Base-by-base conservation (phyloP, 805 yeast genomes). In the Cyberlindnera euphorbiae region DNA sequence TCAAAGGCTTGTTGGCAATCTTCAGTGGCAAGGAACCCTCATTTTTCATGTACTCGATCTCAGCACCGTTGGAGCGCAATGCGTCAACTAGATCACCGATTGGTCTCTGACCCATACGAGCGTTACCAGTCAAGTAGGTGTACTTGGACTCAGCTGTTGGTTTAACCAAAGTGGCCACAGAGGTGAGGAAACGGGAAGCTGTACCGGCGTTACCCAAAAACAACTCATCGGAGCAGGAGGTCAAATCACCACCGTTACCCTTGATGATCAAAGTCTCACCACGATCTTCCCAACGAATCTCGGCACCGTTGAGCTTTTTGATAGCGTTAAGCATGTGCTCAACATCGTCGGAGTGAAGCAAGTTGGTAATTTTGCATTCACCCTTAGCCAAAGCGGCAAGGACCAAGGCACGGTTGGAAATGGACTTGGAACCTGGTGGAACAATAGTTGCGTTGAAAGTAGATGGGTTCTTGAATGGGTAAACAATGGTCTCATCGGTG, bases 171-270 rank as follows among this genome's bases (percentile, higher is more conserved):
- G 95, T 74, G 14, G 95, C 96, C 19, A 93, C 90, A 2, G 96
- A 77, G 3, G 97, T 85, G 55, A 93, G 72, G 60, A 93, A 93
- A 53, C 98, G 75, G 6, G 97, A 85, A 4, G 98, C 97, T 29
- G 98, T 93, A 47, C 98, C 98, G 1, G 98, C 97, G 56, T 93
- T 93, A 39, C 98, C 98, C 44, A 93, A 70, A 62, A 87, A 93
- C 39, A 93, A 67, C 44, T 79, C 82, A 35, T 79, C 76, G 13
- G 65, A 62, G 33, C 80, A 73, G 4, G 94, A 81, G 21, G 66
- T 52, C 44, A 86, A 60, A 21, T 77, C 64, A 39, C 97, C 97
- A 41, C 93, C 93, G 45, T 89, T 89, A 35, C 90, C 89, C 33
- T 77, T 75, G 21, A 90, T 76, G 30, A 90, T 79, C 24, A 86